These are phyloP conservation scores for Nicotiana otophora DNA, from an alignment of 257 asterid species.

Conservation along the genomic window DNA sequence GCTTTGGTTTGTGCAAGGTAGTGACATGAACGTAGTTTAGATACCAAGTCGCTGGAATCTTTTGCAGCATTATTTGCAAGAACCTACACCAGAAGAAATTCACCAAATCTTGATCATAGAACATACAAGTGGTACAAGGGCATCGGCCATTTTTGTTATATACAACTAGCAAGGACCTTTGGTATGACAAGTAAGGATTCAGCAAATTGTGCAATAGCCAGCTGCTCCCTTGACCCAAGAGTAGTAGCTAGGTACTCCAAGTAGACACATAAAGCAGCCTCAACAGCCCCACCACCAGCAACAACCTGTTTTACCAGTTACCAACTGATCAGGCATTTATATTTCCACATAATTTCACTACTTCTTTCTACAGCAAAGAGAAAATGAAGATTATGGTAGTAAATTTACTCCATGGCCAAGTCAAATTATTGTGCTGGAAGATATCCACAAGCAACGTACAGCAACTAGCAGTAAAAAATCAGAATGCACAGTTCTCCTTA, in stretches of 20 bases:
- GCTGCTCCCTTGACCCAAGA: slow-evolving; percentile 94
- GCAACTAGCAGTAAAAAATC: background rate
- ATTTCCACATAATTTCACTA: background rate
- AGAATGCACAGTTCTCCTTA: background rate
- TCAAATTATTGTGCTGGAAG: background rate
- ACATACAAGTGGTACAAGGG: background rate
- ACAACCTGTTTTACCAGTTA: slow-evolving; percentile 51
- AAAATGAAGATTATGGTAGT: background rate
- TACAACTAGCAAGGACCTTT: slow-evolving; percentile 46
- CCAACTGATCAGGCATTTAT: slow-evolving; percentile 8
- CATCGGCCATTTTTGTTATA: background rate
- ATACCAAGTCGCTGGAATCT: slow-evolving; percentile 94
- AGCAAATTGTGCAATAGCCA: slow-evolving; percentile 97
- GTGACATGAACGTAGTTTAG: slow-evolving; percentile 84
- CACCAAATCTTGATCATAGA: background rate
- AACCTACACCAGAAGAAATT: slow-evolving; percentile 45
- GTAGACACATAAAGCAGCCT: slow-evolving; percentile 87
- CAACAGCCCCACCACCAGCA: slow-evolving; percentile 99
- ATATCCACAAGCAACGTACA: background rate
- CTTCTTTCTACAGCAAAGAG: background rate
- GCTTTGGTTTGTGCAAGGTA: slow-evolving; percentile 93
- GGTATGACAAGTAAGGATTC: slow-evolving; percentile 85
- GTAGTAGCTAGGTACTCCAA: slow-evolving; percentile 90
- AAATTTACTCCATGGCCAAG: background rate
- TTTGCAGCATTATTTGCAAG: slow-evolving; percentile 99